These are phyloP conservation scores for Pseudogymnoascus sp. DNA, from an alignment of 2,329 filamentous ascomycete genomes.

Conservation along the genomic window DNA sequence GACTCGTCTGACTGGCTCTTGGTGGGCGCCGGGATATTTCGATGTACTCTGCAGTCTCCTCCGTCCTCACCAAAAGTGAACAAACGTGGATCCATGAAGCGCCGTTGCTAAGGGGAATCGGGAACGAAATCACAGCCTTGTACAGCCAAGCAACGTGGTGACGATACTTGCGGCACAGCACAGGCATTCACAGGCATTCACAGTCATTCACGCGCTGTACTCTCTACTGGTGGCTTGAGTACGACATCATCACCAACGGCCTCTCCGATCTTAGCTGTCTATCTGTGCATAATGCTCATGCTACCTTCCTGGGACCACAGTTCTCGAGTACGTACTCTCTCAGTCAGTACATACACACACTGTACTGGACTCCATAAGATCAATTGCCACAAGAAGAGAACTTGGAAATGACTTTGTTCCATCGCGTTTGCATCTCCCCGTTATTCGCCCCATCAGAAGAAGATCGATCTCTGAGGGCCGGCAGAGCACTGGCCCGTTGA, in stretches of 20 bases:
- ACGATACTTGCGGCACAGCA: not conserved
- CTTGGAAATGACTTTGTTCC: not conserved
- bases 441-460: not conserved
- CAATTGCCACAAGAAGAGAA: not conserved
- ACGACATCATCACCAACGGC: not conserved
- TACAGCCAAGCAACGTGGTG: constrained; percentile 1
- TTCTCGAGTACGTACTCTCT: not conserved
- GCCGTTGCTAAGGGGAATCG: constrained; percentile 6
- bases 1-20: not conserved
- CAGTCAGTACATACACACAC: not conserved
- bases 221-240: not conserved
- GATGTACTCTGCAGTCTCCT: constrained; percentile 4
- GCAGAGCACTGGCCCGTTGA: constrained; percentile 4
- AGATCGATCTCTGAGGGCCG: not conserved
- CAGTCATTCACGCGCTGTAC: not conserved
- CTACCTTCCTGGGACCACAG: not conserved
- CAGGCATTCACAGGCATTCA: not conserved
- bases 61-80: not conserved
- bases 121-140: not conserved
- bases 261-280: not conserved
- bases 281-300: not conserved
- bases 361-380: not conserved
- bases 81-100: not conserved
- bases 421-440: constrained; percentile 3
- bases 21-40: not conserved